These are phyloP conservation scores for Trichoderma asperellum DNA, from an alignment of 2,329 filamentous ascomycete genomes.

Conservation along the genomic window DNA sequence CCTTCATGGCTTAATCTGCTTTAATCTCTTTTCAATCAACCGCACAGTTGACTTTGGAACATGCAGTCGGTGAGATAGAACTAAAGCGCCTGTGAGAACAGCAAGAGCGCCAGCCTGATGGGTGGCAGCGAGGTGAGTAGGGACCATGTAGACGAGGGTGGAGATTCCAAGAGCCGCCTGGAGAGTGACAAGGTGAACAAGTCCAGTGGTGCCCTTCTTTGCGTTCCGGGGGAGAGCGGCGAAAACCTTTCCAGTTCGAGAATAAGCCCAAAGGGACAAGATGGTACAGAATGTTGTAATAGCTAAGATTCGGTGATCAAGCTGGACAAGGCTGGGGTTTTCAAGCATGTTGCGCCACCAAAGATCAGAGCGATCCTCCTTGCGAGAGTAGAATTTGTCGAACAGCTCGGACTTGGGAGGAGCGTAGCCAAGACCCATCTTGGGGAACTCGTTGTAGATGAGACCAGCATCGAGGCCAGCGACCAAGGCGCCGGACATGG, in stretches of 20 bases:
- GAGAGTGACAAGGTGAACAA: conserved; percentile 79
- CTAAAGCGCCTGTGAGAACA: conserved; percentile 77
- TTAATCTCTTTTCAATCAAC: conserved; percentile 59
- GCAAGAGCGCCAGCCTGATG: conserved; percentile 92
- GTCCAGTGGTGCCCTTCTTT: conserved; percentile 71
- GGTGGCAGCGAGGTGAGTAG: conserved; percentile 81
- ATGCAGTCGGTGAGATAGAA: conserved; percentile 78
- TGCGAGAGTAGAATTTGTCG: conserved; percentile 81
- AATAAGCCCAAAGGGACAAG: conserved; percentile 78
- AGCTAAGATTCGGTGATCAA: conserved; percentile 92
- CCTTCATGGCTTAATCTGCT: conserved; percentile 35
- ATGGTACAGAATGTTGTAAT: conserved; percentile 85
- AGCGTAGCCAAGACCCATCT: conserved; percentile 83
- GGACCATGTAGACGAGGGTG: conserved; percentile 93
- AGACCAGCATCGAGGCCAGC: conserved; percentile 94
- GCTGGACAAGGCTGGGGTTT: conserved; percentile 92
- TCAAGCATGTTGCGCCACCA: conserved; percentile 98
- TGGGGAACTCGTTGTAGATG: conserved; percentile 98
- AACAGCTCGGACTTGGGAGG: conserved; percentile 84
- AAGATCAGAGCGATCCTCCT: conserved; percentile 76
- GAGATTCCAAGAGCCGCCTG: conserved; percentile 87
- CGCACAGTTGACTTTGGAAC: conserved; percentile 68
- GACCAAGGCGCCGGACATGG: conserved; percentile 91
- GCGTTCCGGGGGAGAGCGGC: conserved; percentile 65
- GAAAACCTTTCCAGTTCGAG: conserved; percentile 64